These are phyloP conservation scores for Graphilbum ipis-grandicollis DNA, from an alignment of 2,329 filamentous ascomycete species.

Conservation along the genomic window DNA sequence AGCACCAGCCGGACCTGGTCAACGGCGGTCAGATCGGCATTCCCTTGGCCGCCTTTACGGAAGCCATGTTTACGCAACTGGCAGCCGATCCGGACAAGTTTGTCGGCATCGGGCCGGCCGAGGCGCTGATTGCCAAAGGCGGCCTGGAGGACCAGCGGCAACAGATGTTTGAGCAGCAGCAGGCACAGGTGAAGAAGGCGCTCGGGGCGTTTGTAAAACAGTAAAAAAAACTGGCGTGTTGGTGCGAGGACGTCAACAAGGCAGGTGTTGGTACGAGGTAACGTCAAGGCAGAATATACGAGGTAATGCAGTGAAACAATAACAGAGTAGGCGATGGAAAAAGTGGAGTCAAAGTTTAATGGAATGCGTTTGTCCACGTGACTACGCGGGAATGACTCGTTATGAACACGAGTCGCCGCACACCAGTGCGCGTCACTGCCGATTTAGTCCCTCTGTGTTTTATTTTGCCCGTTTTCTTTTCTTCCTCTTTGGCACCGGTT, in stretches of 20 bases:
- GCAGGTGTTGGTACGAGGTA: too few species aligned
- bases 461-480: too few species aligned
- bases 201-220: conserved; percentile 9
- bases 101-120: conserved; percentile 17
- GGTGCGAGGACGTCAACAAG: too few species aligned
- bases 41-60: conserved; percentile 25
- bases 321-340: background rate
- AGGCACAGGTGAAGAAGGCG: conserved; percentile 7
- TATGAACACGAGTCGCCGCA: background rate
- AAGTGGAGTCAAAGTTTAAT: background rate
- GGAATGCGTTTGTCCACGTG: conserved; percentile 2
- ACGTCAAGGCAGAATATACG: too few species aligned
- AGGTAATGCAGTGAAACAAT: too few species aligned
- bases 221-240: too few species aligned
- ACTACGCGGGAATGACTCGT: conserved; percentile 3
- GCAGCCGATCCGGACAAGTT: conserved; percentile 18
- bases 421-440: background rate
- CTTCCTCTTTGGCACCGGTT: too few species aligned
- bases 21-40: conserved; percentile 27
- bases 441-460: too few species aligned
- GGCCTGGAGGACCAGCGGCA: conserved; percentile 13
- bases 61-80: conserved; percentile 21
- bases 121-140: conserved; percentile 10
- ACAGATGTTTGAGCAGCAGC: conserved; percentile 11
- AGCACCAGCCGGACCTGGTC: conserved; percentile 21